phyloP scores from a whole-genome alignment of 192 early-diverging fungal genomes.

The Mortierella hygrophila region DNA sequence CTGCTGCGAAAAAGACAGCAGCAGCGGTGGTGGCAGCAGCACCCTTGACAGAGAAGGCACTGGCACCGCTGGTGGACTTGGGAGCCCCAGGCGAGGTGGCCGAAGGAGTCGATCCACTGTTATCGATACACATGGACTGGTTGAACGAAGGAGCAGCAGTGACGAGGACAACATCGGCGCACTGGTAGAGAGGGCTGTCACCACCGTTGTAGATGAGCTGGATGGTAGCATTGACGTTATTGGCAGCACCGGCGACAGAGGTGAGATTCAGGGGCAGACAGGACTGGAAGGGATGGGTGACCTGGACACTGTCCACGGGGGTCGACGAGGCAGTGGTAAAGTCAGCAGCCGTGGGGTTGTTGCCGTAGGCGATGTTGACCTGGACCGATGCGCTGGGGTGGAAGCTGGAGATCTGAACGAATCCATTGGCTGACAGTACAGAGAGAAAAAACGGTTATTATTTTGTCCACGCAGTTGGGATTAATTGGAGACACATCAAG shows the following conservation, averaged over 20 bases:
- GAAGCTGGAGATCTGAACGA: conserved; percentile 56
- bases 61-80: not conserved
- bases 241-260: conserved; percentile 38
- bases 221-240: conserved; percentile 66
- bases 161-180: conserved; percentile 34
- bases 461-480: too few relatives aligned
- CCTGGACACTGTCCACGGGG: conserved; percentile 23
- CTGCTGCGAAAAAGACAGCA: conserved; percentile 18
- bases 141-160: conserved; percentile 26
- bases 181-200: conserved; percentile 65
- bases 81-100: not conserved
- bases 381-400: conserved; percentile 57
- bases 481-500: not conserved
- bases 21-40: conserved; percentile 3
- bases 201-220: conserved; percentile 66
- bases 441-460: not conserved
- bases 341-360: conserved; percentile 57
- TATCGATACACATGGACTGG: conserved; percentile 27
- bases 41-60: conserved; percentile 9
- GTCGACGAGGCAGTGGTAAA: conserved; percentile 46
- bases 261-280: conserved; percentile 60
- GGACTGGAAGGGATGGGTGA: conserved; percentile 49
- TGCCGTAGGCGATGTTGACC: conserved; percentile 55
- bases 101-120: conserved; percentile 7
- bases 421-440: conserved; percentile 49